Conservation (phyloP, 1,139 yeast species). For the Geotrichum phurueaensis region DNA sequence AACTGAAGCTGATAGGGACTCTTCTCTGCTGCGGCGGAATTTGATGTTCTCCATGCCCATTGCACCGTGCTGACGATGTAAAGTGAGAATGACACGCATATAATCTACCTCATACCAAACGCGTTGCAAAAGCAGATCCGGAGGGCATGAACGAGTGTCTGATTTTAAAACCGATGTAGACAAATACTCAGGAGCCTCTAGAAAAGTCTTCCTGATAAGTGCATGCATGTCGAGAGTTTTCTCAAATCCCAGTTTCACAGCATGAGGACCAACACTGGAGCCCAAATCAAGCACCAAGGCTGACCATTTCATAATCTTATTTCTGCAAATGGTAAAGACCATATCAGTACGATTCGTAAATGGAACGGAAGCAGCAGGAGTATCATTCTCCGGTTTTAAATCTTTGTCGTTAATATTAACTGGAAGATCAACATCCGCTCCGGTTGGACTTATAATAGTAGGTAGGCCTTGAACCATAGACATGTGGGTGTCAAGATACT, state of each 20-base stretch:
- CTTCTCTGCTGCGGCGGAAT: constrained; percentile 27
- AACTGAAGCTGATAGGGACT: constrained; percentile 29
- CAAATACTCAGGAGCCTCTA: constrained; percentile 25
- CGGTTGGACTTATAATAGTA: constrained; percentile 22
- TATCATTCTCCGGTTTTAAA: constrained; percentile 11
- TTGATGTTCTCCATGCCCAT: constrained; percentile 23
- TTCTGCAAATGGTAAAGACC: constrained; percentile 6
- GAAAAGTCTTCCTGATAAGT: constrained; percentile 25
- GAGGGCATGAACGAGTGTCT: constrained; percentile 12
- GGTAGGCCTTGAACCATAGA: constrained; percentile 35
- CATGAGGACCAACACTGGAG: constrained; percentile 7
- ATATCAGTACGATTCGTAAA: constrained; percentile 6
- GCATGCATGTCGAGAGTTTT: constrained; percentile 27
- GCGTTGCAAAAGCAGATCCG: constrained; percentile 29
- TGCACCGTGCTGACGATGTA: constrained; percentile 33
- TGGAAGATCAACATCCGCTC: constrained; percentile 24
- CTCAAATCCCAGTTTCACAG: constrained; percentile 19
- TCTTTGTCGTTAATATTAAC: constrained; percentile 27
- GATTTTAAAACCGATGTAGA: constrained; percentile 15
- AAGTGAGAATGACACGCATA: constrained; percentile 29
- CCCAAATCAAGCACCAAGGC: constrained; percentile 2
- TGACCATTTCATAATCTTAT: constrained; percentile 2
- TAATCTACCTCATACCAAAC: constrained; percentile 32
- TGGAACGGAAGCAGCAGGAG: not conserved
- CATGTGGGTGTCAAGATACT: constrained; percentile 28